These are phyloP conservation scores for Gracilaria vermiculophylla DNA, from an alignment of 23 red algal genomes.

Conservation along the genomic window DNA sequence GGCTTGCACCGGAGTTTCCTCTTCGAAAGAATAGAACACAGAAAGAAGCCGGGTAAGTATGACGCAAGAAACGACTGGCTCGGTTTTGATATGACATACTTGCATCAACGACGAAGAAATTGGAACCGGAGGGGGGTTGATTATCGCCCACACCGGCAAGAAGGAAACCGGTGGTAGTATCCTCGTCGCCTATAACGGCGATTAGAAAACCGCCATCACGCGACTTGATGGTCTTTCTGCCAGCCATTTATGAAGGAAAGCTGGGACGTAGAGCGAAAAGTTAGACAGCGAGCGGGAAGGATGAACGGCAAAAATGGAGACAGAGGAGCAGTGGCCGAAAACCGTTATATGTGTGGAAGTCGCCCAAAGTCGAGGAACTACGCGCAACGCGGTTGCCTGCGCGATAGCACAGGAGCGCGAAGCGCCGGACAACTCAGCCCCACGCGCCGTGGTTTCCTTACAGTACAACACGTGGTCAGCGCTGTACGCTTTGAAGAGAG, in stretches of 20 bases:
- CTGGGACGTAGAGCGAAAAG: neutral
- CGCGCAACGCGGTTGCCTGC: too few species aligned
- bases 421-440: neutral
- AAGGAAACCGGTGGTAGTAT: constrained; percentile 97
- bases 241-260: constrained; percentile 8
- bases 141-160: constrained; percentile 90
- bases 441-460: neutral
- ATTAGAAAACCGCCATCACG: constrained; percentile 77
- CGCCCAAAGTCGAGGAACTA: too few species aligned
- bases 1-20: constrained; percentile 76
- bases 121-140: constrained; percentile 58
- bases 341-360: too few species aligned
- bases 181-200: constrained; percentile 94
- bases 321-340: neutral
- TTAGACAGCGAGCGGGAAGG: neutral
- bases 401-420: neutral
- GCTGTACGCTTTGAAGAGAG: neutral
- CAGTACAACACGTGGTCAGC: neutral
- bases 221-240: constrained; percentile 40
- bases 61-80: neutral
- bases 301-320: neutral
- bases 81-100: constrained; percentile 56
- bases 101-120: constrained; percentile 92
- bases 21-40: neutral
- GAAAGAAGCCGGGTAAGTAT: neutral